Evolutionary conservation across 768 basidiomycete species (phyloP).

Genomic region (Leccinum obscurum): DNA sequence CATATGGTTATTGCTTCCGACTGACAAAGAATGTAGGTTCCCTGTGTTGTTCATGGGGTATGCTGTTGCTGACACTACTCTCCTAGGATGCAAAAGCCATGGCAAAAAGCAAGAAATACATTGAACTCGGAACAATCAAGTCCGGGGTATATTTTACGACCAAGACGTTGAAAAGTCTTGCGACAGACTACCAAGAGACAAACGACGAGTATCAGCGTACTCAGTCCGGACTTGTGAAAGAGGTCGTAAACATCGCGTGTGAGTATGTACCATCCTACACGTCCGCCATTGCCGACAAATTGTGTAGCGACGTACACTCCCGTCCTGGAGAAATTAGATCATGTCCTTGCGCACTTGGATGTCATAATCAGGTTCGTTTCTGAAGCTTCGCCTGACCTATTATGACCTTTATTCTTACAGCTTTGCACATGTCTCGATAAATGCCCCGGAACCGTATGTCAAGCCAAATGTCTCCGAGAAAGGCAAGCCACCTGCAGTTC

Average conservation of each 20-base stretch:
- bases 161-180: constrained; percentile 62
- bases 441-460: constrained; percentile 84
- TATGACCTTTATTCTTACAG: constrained; percentile 39
- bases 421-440: constrained; percentile 88
- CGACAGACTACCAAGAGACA: constrained; percentile 69
- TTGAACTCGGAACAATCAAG: constrained; percentile 83
- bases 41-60: neutral
- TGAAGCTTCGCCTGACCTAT: neutral
- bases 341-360: constrained; percentile 85
- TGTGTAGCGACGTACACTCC: constrained; percentile 86
- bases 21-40: constrained; percentile 82
- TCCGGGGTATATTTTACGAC: constrained; percentile 91
- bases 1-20: constrained; percentile 91
- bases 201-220: constrained; percentile 69
- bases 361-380: constrained; percentile 78
- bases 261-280: constrained; percentile 26
- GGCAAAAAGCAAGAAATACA: constrained; percentile 63
- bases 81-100: constrained; percentile 78
- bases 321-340: constrained; percentile 82
- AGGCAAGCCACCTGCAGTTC: constrained; percentile 43
- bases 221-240: constrained; percentile 84
- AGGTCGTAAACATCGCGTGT: constrained; percentile 93
- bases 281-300: neutral
- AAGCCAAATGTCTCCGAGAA: constrained; percentile 74
- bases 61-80: neutral